Conservation (phyloP, 768 basidiomycete species). For the Postia placenta region DNA sequence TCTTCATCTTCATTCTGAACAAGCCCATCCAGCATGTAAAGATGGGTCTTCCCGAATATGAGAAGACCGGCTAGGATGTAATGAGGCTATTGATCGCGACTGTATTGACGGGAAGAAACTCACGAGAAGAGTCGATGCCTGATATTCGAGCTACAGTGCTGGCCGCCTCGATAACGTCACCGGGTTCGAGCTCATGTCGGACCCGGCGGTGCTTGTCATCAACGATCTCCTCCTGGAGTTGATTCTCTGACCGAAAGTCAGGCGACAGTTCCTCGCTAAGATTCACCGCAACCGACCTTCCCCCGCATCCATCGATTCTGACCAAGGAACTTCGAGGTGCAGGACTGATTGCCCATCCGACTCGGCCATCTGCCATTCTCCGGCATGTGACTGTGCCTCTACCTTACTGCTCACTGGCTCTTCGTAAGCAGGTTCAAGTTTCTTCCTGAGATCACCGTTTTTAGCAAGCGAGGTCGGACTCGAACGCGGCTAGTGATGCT, state of each 20-base stretch:
- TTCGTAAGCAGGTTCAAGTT: slow-evolving; percentile 61
- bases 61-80: slow-evolving; percentile 65
- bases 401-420: slow-evolving; percentile 38
- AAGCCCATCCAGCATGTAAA: slow-evolving; percentile 89
- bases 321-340: slow-evolving; percentile 65
- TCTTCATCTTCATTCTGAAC: slow-evolving; percentile 85
- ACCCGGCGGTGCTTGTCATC: slow-evolving; percentile 89
- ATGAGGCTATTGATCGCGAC: neutral
- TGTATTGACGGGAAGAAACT: slow-evolving; percentile 27
- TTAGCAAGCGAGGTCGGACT: too few relatives aligned
- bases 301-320: slow-evolving; percentile 60
- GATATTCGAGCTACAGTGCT: slow-evolving; percentile 82
- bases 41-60: slow-evolving; percentile 77
- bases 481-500: too few relatives aligned
- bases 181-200: slow-evolving; percentile 80
- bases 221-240: slow-evolving; percentile 68
- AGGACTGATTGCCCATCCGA: slow-evolving; percentile 8
- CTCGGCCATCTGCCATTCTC: slow-evolving; percentile 33
- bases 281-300: slow-evolving; percentile 56
- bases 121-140: slow-evolving; percentile 90
- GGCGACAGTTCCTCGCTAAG: too few relatives aligned
- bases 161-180: slow-evolving; percentile 84
- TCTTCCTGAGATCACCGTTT: slow-evolving; percentile 64
- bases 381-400: slow-evolving; percentile 30
- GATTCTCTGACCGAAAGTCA: too few relatives aligned